Evolutionary conservation across 768 basidiomycete species (phyloP), one percentile per base, ranked within the genome.

Genomic region (Myochromella boudieri): DNA sequence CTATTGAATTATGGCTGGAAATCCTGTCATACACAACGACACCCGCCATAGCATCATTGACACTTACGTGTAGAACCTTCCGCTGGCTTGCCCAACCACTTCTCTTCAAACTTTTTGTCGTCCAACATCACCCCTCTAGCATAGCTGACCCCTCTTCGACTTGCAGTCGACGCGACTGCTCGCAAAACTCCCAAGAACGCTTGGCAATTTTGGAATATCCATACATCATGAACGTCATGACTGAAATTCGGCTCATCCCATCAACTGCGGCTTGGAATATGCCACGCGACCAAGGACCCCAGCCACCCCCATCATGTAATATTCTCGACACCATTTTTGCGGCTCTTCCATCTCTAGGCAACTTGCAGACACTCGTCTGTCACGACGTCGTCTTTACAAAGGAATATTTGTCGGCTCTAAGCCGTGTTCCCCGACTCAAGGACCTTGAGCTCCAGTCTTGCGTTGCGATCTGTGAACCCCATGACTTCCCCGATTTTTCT

Each of bases 1-100:
- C 57, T 12, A 11, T 45, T n/a, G 57, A 58, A 39, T 34, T 58
- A 25, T 58, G 57, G 52, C 49, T 56, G 14, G 52, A 58, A 37
- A 41, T 53, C 6, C 48, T 56, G 15, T 49, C 52, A n/a, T 37
- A 51, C 20, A 38, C 44, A 14, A 20, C 49, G 18, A 21, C 36
- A 10, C 15, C 40, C 7, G 46, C 54, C 7, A 53, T 53, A 14
- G 33, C 48, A 15, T 42, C 45, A 26, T 21, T 56, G 14, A 37
- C 49, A 10, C 38, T 15, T 2, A 56, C 52, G 17, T 58, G 54
- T 36, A 49, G 40, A n/a, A 17, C 49, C 25, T 37, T 58, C 24
- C 51, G 57, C 26, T 51, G 44, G 49, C 21, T 58, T 3, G 52
- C 57, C 4, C 57, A 58, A 20, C 57, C 57, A 6, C 33, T 49